A percentile compares a stretch with the other conserved stretches of the same genome.
Conservation (phyloP, 164 flowering plant genomes). For the Houttuynia cordata region DNA sequence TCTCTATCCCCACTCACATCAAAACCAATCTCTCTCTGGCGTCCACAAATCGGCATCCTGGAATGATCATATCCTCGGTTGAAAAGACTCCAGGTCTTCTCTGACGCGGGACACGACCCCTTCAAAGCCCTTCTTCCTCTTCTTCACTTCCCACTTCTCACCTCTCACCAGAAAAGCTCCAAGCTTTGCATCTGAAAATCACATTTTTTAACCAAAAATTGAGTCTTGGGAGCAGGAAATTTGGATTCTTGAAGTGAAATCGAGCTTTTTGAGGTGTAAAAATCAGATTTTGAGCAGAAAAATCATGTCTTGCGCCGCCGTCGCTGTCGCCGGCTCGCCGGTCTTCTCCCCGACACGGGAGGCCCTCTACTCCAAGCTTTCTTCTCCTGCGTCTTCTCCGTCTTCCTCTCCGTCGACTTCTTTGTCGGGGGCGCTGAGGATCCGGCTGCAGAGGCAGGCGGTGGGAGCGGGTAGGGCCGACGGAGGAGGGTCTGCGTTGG, state of each 20-base stretch:
- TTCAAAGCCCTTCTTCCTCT: too few species aligned
- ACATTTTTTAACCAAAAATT: neutral
- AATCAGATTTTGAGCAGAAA: neutral
- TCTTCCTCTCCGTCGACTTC: constrained; percentile 8
- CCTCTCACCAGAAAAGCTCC: too few species aligned
- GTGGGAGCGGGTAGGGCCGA: constrained; percentile 18
- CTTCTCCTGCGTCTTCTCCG: constrained; percentile 9
- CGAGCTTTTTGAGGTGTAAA: neutral
- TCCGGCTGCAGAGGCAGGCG: constrained; percentile 29
- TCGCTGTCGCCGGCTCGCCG: too few species aligned
- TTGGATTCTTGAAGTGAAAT: neutral
- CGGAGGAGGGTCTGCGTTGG: neutral
- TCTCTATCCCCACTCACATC: too few species aligned
- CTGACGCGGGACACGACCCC: too few species aligned
- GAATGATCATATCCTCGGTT: too few species aligned
- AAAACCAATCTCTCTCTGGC: too few species aligned
- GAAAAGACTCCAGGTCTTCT: too few species aligned
- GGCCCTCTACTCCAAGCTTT: constrained; percentile 17
- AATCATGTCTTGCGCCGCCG: constrained; percentile 29
- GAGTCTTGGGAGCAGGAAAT: too few species aligned
- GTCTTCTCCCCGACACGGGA: constrained; percentile 30
- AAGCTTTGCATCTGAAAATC: too few species aligned
- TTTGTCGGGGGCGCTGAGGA: constrained; percentile 11
- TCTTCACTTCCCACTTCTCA: too few species aligned
- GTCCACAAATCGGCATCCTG: too few species aligned